A percentile compares a stretch with the other conserved stretches of the same genome.
These are phyloP conservation scores for Coleophoma cylindrospora DNA, from an alignment of 2,329 filamentous ascomycete genomes.

Conservation along the genomic window DNA sequence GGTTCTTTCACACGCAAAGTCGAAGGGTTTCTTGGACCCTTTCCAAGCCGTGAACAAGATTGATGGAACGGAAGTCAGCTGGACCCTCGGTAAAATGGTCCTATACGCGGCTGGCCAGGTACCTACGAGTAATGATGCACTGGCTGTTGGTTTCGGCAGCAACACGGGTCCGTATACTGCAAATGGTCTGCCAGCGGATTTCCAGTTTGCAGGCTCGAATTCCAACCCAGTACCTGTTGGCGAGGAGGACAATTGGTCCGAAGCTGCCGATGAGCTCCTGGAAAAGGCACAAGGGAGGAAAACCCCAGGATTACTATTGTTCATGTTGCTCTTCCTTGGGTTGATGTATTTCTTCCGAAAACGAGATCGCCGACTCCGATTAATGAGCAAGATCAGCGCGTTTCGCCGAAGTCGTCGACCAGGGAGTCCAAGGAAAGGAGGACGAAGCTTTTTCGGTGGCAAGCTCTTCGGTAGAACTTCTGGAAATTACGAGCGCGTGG, in stretches of 20 bases:
- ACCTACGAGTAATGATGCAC: conserved; percentile 49
- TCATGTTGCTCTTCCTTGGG: conserved; percentile 67
- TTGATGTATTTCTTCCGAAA: conserved; percentile 72
- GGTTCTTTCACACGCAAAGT: conserved; percentile 61
- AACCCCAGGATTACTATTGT: conserved; percentile 70
- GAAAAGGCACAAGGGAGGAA: conserved; percentile 61
- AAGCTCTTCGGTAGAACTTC: conserved; percentile 61
- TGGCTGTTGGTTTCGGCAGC: conserved; percentile 89
- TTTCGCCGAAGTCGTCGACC: conserved; percentile 38
- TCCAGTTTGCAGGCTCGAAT: conserved; percentile 72
- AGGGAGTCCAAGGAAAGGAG: conserved; percentile 40
- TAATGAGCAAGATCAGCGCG: conserved; percentile 49
- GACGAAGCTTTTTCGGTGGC: conserved; percentile 45
- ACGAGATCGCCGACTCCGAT: conserved; percentile 63
- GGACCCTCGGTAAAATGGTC: conserved; percentile 95
- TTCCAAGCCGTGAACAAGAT: conserved; percentile 95
- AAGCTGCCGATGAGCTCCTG: conserved; percentile 54
- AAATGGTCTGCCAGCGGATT: conserved; percentile 62
- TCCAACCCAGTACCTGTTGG: conserved; percentile 25
- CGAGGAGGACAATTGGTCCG: conserved; percentile 54
- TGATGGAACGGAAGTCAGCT: conserved; percentile 86
- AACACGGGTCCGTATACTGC: conserved; percentile 43
- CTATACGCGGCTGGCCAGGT: conserved; percentile 91
- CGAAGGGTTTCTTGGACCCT: conserved; percentile 72
- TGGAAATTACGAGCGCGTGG: conserved; percentile 74